phyloP scores from a whole-genome alignment of 495 filamentous ascomycete species.

The Daldinia caldariorum region DNA sequence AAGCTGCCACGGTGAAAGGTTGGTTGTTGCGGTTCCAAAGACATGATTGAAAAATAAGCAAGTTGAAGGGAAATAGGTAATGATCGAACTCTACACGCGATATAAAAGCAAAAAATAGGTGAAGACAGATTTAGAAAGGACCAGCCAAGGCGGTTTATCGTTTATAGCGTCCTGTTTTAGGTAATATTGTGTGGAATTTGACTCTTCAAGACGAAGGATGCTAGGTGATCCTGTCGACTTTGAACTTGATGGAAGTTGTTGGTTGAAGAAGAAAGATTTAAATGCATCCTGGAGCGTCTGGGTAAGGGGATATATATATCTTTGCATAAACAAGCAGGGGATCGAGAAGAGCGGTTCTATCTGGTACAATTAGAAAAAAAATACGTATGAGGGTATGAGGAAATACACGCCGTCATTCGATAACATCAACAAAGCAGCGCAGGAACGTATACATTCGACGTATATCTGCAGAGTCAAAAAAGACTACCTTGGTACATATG shows the following conservation, averaged over 20 bases:
- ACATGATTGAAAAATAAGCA: constrained; percentile 39
- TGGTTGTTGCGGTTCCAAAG: constrained; percentile 42
- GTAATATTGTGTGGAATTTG: constrained; percentile 17
- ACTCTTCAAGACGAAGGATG: constrained; percentile 15
- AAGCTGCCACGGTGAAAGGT: constrained; percentile 49
- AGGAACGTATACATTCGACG: not conserved
- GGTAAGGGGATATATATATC: constrained; percentile 42
- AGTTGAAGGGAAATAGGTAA: constrained; percentile 36
- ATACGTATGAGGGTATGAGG: constrained; percentile 8
- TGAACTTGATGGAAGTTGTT: constrained; percentile 3
- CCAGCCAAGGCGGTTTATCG: constrained; percentile 22
- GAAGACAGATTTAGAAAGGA: not conserved
- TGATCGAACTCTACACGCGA: constrained; percentile 51
- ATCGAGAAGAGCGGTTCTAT: constrained; percentile 27
- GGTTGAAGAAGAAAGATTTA: constrained; percentile 12
- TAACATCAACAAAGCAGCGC: constrained; percentile 12
- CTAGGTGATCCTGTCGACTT: constrained; percentile 20
- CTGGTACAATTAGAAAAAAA: constrained; percentile 6
- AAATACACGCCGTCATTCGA: constrained; percentile 21
- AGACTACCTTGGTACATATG: constrained; percentile 29
- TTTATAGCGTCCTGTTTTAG: not conserved
- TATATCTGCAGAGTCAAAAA: constrained; percentile 7
- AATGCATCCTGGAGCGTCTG: constrained; percentile 14
- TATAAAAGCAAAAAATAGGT: constrained; percentile 36
- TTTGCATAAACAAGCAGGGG: constrained; percentile 5